phyloP scores from a whole-genome alignment of 441 rosid genomes.

The Manihot esculenta region DNA sequence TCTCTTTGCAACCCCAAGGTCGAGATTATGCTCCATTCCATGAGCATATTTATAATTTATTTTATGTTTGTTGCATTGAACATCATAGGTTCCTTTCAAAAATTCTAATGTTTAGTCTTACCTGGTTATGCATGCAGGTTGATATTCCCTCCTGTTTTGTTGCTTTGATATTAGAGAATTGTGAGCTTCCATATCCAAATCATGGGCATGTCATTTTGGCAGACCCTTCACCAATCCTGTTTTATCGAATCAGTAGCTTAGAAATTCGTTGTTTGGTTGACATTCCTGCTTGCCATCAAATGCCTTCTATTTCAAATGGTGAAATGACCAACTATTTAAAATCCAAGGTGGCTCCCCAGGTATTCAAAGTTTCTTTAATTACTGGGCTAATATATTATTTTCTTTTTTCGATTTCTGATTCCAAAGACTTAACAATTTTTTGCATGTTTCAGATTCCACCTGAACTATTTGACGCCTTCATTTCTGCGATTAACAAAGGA shows the following conservation, averaged over 20 bases:
- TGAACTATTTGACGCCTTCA: no score
- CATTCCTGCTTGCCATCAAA: background rate
- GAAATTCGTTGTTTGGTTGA: background rate
- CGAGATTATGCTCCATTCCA: no score
- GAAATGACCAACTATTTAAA: background rate
- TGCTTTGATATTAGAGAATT: no score
- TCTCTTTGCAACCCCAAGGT: no score
- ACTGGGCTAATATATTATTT: background rate
- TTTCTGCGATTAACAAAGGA: no score
- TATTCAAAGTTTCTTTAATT: background rate
- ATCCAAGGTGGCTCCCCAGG: background rate
- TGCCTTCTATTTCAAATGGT: background rate
- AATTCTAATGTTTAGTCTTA: no score
- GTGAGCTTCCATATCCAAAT: background rate
- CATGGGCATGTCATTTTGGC: background rate
- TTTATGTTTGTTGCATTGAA: background rate
- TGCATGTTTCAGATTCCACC: background rate
- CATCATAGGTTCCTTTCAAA: background rate
- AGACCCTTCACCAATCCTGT: background rate
- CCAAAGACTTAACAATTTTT: background rate
- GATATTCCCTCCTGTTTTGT: background rate
- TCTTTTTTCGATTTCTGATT: background rate
- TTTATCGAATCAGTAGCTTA: background rate
- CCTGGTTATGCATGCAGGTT: background rate
- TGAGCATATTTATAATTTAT: no score